A percentile compares a stretch with the other conserved stretches of the same genome.
Conservation (phyloP, 805 yeast species). For the Sungouiozyma intestinalis region DNA sequence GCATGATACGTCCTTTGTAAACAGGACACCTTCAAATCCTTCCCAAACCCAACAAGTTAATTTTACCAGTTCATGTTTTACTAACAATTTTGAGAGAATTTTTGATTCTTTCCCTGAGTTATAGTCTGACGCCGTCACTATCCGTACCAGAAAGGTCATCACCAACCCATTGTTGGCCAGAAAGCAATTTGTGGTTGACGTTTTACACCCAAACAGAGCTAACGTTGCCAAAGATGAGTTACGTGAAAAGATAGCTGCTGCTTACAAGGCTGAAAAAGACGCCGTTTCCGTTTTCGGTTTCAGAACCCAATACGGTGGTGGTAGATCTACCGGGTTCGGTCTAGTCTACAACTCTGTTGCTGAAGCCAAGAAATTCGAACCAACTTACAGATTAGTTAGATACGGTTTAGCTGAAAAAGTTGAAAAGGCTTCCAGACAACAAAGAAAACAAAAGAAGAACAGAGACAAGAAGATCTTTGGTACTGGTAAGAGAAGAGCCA, state of each 20-base stretch:
- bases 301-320: slow-evolving; percentile 99
- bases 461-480: slow-evolving; percentile 98
- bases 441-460: slow-evolving; percentile 99
- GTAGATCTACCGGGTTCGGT: slow-evolving; percentile 98
- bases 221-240: slow-evolving; percentile 99
- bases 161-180: slow-evolving; percentile 98
- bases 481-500: slow-evolving; percentile 92
- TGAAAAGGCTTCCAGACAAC: slow-evolving; percentile 98
- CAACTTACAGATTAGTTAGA: slow-evolving; percentile 98
- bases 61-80: background rate
- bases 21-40: too few relatives aligned
- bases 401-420: slow-evolving; percentile 94
- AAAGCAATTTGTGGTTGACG: slow-evolving; percentile 99
- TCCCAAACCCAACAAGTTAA: too few relatives aligned
- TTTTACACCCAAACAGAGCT: slow-evolving; percentile 98
- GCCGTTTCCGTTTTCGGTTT: slow-evolving; percentile 96
- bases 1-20: too few relatives aligned
- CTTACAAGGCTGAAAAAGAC: slow-evolving; percentile 87
- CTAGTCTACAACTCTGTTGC: slow-evolving; percentile 96
- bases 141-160: slow-evolving; percentile 98
- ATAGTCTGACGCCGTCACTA: slow-evolving; percentile 98
- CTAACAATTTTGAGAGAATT: background rate
- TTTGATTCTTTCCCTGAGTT: slow-evolving; percentile 2
- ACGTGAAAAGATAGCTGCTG: slow-evolving; percentile 83
- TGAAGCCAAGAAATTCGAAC: slow-evolving; percentile 97